Conservation (phyloP, 2,329 filamentous ascomycete species). For the Ceratocystis colombiana region DNA sequence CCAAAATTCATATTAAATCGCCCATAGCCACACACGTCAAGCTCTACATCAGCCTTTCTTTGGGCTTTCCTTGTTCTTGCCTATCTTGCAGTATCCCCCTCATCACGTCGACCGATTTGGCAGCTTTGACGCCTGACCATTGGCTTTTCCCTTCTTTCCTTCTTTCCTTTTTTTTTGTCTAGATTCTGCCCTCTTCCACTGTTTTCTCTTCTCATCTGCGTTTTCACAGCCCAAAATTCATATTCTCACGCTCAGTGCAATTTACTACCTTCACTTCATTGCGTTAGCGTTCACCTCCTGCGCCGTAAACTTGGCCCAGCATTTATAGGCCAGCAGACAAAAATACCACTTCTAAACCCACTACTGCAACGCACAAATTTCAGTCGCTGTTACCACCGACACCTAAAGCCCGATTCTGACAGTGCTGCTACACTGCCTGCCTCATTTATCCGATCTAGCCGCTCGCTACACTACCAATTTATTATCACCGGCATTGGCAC, state of each 20-base stretch:
- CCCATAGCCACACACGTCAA: slow-evolving; percentile 10
- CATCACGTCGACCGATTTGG: not conserved
- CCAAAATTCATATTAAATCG: not conserved
- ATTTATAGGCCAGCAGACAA: not conserved
- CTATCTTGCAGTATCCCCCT: not conserved
- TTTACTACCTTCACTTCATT: not conserved
- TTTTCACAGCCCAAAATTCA: not conserved
- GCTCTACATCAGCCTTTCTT: not conserved
- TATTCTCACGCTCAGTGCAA: slow-evolving; percentile 13
- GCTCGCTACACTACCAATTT: not conserved
- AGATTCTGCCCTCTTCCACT: not conserved
- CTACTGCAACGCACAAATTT: not conserved
- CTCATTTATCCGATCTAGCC: not conserved
- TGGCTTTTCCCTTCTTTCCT: not conserved
- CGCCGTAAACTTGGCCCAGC: slow-evolving; percentile 21
- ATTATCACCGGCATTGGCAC: not conserved
- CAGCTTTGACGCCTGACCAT: slow-evolving; percentile 7
- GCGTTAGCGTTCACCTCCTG: slow-evolving; percentile 14
- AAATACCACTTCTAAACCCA: not conserved
- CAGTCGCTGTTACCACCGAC: not conserved
- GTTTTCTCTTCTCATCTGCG: not conserved
- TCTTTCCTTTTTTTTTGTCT: not conserved
- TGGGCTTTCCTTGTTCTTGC: slow-evolving; percentile 2
- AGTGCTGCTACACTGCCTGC: not conserved
- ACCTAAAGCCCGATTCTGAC: not conserved